Evolutionary conservation across 2,329 filamentous ascomycete species (phyloP).

Genomic region (Ceratocystis destructans): DNA sequence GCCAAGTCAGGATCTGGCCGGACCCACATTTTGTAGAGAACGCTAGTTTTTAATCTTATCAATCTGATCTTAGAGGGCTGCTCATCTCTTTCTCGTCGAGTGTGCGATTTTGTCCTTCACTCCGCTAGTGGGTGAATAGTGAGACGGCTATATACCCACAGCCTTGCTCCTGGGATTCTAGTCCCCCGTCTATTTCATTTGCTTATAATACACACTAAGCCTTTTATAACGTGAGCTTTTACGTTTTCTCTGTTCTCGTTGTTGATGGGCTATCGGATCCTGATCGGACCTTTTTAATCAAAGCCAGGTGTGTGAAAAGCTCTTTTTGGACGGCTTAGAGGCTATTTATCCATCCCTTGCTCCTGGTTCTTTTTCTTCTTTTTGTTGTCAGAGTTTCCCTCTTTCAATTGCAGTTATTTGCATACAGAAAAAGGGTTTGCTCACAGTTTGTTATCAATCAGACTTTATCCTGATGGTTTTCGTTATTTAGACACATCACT

Average conservation of each 20-base stretch:
- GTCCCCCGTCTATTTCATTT: not conserved
- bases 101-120: not conserved
- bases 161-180: not conserved
- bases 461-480: not conserved
- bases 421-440: not conserved
- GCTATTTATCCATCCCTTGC: no score
- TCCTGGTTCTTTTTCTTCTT: not conserved
- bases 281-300: conserved; percentile 9
- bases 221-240: not conserved
- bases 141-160: no score
- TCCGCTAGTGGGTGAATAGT: not conserved
- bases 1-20: not conserved
- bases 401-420: not conserved
- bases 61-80: conserved; percentile 29
- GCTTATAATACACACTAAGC: not conserved
- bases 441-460: conserved; percentile 15
- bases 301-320: not conserved
- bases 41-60: conserved; percentile 30
- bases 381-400: not conserved
- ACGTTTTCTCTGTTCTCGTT: conserved; percentile 2
- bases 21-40: not conserved
- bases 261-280: conserved; percentile 9
- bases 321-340: not conserved
- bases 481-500: not conserved
- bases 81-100: conserved; percentile 11